Base-by-base conservation (phyloP, 208 protist genomes). In the Trypanosoma grayi region DNA sequence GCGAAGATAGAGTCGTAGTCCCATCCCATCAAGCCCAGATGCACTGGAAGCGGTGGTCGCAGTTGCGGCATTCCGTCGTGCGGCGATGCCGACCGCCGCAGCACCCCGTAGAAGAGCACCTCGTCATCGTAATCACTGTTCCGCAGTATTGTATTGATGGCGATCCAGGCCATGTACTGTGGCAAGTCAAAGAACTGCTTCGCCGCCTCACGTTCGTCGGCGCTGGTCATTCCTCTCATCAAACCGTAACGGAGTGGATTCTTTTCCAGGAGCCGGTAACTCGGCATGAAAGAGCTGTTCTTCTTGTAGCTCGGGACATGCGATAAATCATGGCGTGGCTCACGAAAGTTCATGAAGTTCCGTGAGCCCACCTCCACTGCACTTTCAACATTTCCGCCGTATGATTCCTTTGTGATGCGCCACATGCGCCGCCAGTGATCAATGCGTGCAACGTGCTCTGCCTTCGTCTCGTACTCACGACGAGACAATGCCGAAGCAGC, bases 121-220 rank as follows among this genome's bases (percentile, higher is more conserved):
- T 77, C 66, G 39, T 73, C 64, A 66, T 73, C 71, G 37, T 73
- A 77, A 40, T 77, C 66, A n/a, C 71, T 48, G 43, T 77, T 77
- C n/a, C 56, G 11, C 31, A 77, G 43, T 47, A 77, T 30, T 0
- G 48, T 64, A 45, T 77, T 77, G 10, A 72, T 33, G 8, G 64
- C 64, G 46, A 77, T 4, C 71, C 71, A 77, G 4, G 56, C 25
- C 34, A 77, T 46, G 40, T 77, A 77, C 28, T 66, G 53, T 20
- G 55, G 53, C 2, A 77, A 22, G 36, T 77, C 50, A 45, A 73
- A 11, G 44, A 66, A 66, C n/a, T 18, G 24, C 44, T 50, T 45
- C 46, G 3, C 1, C 24, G 5, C 25, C 10, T 31, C 16, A 40
- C 7, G 11, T 18, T 14, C 46, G 22, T 48, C 24, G 9, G 4